Conservation (phyloP, 352 stramenopile species). For the Pythium insidiosum region DNA sequence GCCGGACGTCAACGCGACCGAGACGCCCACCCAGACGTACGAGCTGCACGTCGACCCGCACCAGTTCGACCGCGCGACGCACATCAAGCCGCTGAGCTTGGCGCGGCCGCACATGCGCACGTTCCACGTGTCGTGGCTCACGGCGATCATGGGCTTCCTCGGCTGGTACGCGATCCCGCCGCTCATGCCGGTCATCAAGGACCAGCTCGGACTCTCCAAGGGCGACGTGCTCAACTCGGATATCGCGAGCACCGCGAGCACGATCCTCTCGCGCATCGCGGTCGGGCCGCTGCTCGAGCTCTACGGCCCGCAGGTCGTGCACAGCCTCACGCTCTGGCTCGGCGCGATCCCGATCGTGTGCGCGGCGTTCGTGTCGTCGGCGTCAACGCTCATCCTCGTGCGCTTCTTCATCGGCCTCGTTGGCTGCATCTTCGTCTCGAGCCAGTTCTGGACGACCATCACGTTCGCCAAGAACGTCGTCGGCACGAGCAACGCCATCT, state of each 20-base stretch:
- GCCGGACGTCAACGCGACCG: constrained; percentile 2
- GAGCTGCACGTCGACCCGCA: constrained; percentile 36
- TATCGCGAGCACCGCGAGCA: constrained; percentile 87
- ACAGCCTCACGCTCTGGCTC: constrained; percentile 74
- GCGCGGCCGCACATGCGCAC: constrained; percentile 91
- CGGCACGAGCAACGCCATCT: constrained; percentile 90
- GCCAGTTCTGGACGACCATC: constrained; percentile 92
- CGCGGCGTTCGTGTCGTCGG: constrained; percentile 83
- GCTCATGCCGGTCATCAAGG: constrained; percentile 88
- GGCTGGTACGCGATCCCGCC: constrained; percentile 94
- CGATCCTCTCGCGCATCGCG: constrained; percentile 89
- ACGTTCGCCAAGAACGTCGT: constrained; percentile 94
- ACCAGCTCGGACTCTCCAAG: constrained; percentile 76
- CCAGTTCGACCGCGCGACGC: constrained; percentile 61
- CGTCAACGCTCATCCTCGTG: constrained; percentile 67
- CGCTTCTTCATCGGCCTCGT: constrained; percentile 94
- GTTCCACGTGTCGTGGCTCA: constrained; percentile 90
- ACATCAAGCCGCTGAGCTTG: constrained; percentile 77
- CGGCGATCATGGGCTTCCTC: constrained; percentile 91
- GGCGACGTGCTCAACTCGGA: constrained; percentile 89
- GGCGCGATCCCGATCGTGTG: constrained; percentile 81
- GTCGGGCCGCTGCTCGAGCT: constrained; percentile 91
- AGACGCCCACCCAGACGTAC: constrained; percentile 13
- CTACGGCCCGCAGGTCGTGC: constrained; percentile 82
- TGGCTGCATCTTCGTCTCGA: constrained; percentile 92